Base-by-base conservation (phyloP, 306 rosid genomes). In the Pyrus betulifolia region DNA sequence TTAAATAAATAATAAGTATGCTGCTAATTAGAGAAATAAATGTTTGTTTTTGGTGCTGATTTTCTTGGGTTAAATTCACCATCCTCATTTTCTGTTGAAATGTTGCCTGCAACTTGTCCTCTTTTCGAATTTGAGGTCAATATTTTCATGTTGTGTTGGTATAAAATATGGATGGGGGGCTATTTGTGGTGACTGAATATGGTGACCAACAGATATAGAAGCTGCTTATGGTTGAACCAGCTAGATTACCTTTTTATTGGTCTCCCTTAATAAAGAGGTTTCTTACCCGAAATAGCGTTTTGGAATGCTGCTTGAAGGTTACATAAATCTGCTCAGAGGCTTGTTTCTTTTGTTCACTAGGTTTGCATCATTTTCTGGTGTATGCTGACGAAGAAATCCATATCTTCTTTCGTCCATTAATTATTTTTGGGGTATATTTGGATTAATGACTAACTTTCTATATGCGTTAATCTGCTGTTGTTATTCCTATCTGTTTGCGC, bases 11-110 rank as follows among this genome's bases (percentile, higher is more conserved):
- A 6, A 4, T 11, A 22, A 6, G 5, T 17, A 14, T 22, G 67
- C 31, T 58, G 15, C 38, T 65, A 18, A 18, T 31, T 66, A 3
- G 25, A 73, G 70, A 18, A 73, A 57, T 25, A 59, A 68, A 63
- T 60, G 22, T 27, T 49, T 49, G 46, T 62, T 54, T 70, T 25
- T 44, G 23, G 45, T 78, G 60, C 62, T n/a, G 64, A 45, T 25
- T 9, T 18, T 80, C 7, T 49, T 22, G 31, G 44, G 11, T 54
- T 52, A 23, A 11, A 21, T 59, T 15, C 31, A 45, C 40, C 67
- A 46, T 49, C 74, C 58, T 35, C 2, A 58, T 58, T 74, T 80
- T 40, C n/a, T 6, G 71, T 27, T 33, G 4, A 74, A 80, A 74
- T 61, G 2, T 74, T 61, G 23, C 31, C 59, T 59, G 8, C 63